A percentile compares a stretch with the other conserved stretches of the same genome.
phyloP scores from a whole-genome alignment of 495 filamentous ascomycete species.

The Penicillium cosmopolitanum region DNA sequence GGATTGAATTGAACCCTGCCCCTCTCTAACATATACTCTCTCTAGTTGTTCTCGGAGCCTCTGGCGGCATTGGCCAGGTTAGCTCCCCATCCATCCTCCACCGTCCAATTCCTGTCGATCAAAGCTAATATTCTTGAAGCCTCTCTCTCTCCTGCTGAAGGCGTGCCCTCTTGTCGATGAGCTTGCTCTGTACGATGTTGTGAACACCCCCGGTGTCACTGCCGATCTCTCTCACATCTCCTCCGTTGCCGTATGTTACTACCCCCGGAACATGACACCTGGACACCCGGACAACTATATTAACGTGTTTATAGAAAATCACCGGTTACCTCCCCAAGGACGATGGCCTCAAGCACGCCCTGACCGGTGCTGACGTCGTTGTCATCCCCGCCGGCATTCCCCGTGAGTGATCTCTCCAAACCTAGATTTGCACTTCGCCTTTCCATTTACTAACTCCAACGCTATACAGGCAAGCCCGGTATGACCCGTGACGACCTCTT shows the following conservation, averaged over 20 bases:
- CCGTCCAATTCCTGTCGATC: background rate
- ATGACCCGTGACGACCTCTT: conserved; percentile 99
- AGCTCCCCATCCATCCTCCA: conserved; percentile 1
- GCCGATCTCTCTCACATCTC: conserved; percentile 98
- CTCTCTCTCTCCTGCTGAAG: conserved; percentile 94
- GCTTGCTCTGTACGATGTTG: conserved; percentile 97
- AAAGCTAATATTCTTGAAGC: conserved; percentile 54
- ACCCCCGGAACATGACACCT: too few relatives aligned
- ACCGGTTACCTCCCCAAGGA: conserved; percentile 87
- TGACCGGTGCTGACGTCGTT: conserved; percentile 91
- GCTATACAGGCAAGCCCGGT: conserved; percentile 83
- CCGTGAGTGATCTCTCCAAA: conserved; percentile 59
- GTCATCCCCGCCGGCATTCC: conserved; percentile 98
- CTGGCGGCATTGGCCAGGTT: conserved; percentile 98
- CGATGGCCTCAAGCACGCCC: conserved; percentile 83
- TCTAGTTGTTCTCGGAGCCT: conserved; percentile 89
- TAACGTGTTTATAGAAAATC: conserved; percentile 65
- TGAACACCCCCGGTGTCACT: conserved; percentile 95
- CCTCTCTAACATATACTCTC: background rate
- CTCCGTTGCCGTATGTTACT: conserved; percentile 74
- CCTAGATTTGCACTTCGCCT: too few relatives aligned
- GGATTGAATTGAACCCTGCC: conserved; percentile 6
- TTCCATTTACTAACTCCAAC: background rate
- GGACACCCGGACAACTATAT: background rate
- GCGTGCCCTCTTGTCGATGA: conserved; percentile 81